Conservation (phyloP, 208 protist genomes). For the Naegleria gruberi region DNA sequence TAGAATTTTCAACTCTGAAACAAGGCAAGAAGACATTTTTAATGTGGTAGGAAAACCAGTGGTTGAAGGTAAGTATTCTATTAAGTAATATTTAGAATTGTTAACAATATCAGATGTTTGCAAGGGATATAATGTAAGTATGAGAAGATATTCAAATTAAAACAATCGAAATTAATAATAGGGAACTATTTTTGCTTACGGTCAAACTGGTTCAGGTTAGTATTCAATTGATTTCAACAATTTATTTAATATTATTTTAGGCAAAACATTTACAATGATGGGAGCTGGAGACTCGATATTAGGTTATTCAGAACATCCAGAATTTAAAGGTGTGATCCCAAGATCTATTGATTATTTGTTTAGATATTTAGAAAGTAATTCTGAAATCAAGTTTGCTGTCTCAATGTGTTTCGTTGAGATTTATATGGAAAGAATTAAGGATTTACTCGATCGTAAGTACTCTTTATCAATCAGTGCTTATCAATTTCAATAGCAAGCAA, state of each 20-base stretch:
- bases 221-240: background rate
- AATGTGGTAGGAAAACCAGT: slow-evolving; percentile 62
- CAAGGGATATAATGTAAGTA: background rate
- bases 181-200: slow-evolving; percentile 63
- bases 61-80: slow-evolving; percentile 50
- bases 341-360: slow-evolving; percentile 82
- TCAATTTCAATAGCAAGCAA: slow-evolving; percentile 29
- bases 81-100: background rate
- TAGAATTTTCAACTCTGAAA: background rate
- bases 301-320: slow-evolving; percentile 29
- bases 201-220: slow-evolving; percentile 45
- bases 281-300: slow-evolving; percentile 20
- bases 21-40: slow-evolving; percentile 68
- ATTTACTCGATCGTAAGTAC: slow-evolving; percentile 68
- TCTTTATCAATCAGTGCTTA: slow-evolving; percentile 29
- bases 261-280: slow-evolving; percentile 66
- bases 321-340: slow-evolving; percentile 72
- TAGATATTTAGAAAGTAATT: slow-evolving; percentile 52
- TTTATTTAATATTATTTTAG: background rate
- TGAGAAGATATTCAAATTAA: background rate
- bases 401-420: slow-evolving; percentile 88
- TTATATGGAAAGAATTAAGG: slow-evolving; percentile 91
- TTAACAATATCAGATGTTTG: background rate
- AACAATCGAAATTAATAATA: background rate
- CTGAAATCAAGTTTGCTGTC: slow-evolving; percentile 75